Evolutionary conservation across 176 grass and related monocot genomes (phyloP).

Genomic region (Oryza meridionalis): DNA sequence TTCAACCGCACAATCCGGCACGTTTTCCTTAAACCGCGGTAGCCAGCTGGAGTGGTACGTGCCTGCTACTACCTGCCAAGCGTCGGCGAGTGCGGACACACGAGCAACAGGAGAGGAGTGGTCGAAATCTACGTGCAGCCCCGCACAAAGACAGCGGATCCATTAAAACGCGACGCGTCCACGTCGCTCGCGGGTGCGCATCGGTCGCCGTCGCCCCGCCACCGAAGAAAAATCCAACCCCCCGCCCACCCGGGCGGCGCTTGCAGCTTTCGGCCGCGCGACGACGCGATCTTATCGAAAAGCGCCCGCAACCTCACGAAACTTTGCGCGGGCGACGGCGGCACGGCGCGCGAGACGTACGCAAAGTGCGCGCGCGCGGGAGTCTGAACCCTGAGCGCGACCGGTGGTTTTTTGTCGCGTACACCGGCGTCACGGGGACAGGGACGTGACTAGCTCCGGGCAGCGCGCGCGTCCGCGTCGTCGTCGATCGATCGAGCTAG

Average conservation of each 20-base stretch:
- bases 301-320: neutral
- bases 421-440: neutral
- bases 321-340: neutral
- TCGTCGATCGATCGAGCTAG: neutral
- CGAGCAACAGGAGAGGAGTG: neutral
- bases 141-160: neutral
- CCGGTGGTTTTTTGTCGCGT: conserved; percentile 30
- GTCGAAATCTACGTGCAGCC: neutral
- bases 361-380: no score
- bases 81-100: conserved; percentile 7
- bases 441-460: neutral
- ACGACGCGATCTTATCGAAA: neutral
- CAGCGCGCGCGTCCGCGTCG: neutral
- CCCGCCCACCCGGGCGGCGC: neutral
- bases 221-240: conserved; percentile 22
- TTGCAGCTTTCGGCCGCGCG: conserved; percentile 32
- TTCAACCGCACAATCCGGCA: neutral
- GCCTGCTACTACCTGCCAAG: neutral
- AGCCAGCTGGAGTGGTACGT: no score
- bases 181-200: conserved; percentile 4
- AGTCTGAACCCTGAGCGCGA: neutral
- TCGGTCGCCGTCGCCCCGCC: conserved; percentile 27
- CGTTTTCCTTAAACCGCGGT: conserved; percentile 24
- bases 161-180: neutral
- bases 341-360: neutral